Conservation (phyloP, 164 flowering plant species). For the Malania oleifera region DNA sequence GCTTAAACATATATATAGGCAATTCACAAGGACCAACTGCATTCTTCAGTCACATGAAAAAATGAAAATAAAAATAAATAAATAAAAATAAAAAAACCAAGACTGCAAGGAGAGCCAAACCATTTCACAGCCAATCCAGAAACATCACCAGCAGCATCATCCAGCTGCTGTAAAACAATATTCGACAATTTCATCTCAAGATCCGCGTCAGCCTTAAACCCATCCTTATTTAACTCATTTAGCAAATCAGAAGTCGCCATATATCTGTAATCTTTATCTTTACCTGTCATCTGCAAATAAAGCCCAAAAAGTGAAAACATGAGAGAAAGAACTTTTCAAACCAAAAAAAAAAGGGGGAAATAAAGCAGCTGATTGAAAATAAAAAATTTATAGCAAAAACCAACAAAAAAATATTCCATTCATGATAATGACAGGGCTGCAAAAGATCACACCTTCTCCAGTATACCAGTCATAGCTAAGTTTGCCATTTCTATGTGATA, state of each 20-base stretch:
- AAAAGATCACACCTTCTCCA: conserved; percentile 58
- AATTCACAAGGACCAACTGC: too few species aligned
- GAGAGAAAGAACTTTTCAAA: too few species aligned
- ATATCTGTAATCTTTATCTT: conserved; percentile 96
- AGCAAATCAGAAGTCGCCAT: conserved; percentile 99
- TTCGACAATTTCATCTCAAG: conserved; percentile 69
- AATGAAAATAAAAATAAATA: too few species aligned
- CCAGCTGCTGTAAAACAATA: conserved; percentile 83
- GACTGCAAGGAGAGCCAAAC: conserved; percentile 24
- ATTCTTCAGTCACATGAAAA: too few species aligned
- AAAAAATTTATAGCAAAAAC: too few species aligned
- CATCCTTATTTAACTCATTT: conserved; percentile 79
- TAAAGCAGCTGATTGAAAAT: not conserved
- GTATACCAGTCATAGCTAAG: conserved; percentile 50
- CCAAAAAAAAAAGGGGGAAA: not conserved
- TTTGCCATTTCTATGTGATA: conserved; percentile 41
- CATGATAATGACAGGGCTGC: not conserved
- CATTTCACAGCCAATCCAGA: conserved; percentile 99
- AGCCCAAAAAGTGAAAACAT: conserved; percentile 7
- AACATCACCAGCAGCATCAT: conserved; percentile 97
- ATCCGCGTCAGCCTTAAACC: conserved; percentile 72
- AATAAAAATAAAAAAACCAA: not conserved
- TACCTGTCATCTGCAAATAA: conserved; percentile 83
- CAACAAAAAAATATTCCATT: too few species aligned
- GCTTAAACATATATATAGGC: too few species aligned